Evolutionary conservation across 805 yeast genomes (phyloP), one percentile per base, ranked within the genome.

Genomic region (Hanseniaspora mollemarum): DNA sequence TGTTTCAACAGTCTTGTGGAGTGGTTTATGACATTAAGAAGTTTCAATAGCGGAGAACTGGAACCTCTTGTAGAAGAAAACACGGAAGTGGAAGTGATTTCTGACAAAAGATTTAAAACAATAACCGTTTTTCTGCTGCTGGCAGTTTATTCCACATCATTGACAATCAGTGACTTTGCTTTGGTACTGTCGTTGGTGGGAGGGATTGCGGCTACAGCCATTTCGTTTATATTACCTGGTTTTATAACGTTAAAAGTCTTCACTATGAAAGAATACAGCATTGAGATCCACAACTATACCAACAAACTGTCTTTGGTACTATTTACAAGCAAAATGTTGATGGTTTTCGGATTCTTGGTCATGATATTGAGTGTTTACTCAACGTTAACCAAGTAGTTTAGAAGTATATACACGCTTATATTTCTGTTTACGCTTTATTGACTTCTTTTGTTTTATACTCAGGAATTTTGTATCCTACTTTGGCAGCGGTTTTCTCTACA

Each of bases 131-230:
- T 50, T 1, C 42, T 61, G 5, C 52, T 87, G 46, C 35, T 72
- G 0, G 59, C 71, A 5, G 77, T 87, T 43, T 87, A 82, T 61
- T 50, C 69, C 0, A 68, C 82, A 9, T 92, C 96, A 0, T 66
- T 81, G 32, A 63, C 77, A 3, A 81, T 87, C 28, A 69, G 69
- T 13, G 85, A 95, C 0, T 76, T 87, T 57, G 94, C 90, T 25
- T 75, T 80, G 43, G 88, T 88, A 13, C 68, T 87, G 57, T 87
- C 95, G 1, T 70, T 87, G 56, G 95, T 87, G 3, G 96, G 96
- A 1, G 84, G 95, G 1, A 87, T 95, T 0, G 96, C 96, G 0
- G 85, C 95, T 0, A 87, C 96, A 0, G 77, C 94, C 4, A 87
- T 88, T 46, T 87, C 95, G 12, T 87, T 87, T 61, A 87, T 86